Conservation (phyloP, 2,329 filamentous ascomycete species). For the Sphaceloma murrayae region DNA sequence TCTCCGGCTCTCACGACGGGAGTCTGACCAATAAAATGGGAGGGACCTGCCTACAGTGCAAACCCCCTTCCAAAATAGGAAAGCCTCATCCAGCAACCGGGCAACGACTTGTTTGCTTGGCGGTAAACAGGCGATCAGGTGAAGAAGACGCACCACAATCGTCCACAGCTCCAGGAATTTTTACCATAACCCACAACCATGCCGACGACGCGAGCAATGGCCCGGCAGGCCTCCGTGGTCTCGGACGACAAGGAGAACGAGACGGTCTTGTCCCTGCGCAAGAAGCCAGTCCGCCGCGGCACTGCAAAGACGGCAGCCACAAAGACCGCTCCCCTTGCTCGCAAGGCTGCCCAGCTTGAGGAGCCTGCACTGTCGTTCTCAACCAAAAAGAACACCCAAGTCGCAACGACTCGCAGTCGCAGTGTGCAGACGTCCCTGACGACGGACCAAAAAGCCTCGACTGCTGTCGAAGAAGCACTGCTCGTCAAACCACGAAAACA, state of each 20-base stretch:
- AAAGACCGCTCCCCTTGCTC: too few species aligned
- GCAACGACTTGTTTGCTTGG: too few species aligned
- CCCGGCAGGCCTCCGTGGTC: slow-evolving; percentile 24
- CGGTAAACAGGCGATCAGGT: too few species aligned
- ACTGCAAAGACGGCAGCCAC: slow-evolving; percentile 21
- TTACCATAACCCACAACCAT: slow-evolving; percentile 21
- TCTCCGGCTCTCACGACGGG: too few species aligned
- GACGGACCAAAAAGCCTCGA: neutral
- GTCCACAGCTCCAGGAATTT: neutral
- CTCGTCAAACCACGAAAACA: slow-evolving; percentile 8
- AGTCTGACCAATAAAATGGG: too few species aligned
- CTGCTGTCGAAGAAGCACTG: neutral
- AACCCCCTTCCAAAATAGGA: too few species aligned
- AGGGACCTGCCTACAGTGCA: too few species aligned
- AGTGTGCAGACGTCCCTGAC: too few species aligned
- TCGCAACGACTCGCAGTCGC: slow-evolving; percentile 21
- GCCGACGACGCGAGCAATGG: slow-evolving; percentile 30
- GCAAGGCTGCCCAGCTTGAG: slow-evolving; percentile 19
- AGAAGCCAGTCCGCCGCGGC: slow-evolving; percentile 29
- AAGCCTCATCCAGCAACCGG: too few species aligned
- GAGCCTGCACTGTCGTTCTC: slow-evolving; percentile 24
- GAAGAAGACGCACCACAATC: too few species aligned
- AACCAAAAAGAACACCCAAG: slow-evolving; percentile 31
- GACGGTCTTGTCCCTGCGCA: slow-evolving; percentile 22
- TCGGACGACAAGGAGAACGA: slow-evolving; percentile 20